Evolutionary conservation across 2,329 filamentous ascomycete species (phyloP).

Genomic region (Aspergillus carbonarius): DNA sequence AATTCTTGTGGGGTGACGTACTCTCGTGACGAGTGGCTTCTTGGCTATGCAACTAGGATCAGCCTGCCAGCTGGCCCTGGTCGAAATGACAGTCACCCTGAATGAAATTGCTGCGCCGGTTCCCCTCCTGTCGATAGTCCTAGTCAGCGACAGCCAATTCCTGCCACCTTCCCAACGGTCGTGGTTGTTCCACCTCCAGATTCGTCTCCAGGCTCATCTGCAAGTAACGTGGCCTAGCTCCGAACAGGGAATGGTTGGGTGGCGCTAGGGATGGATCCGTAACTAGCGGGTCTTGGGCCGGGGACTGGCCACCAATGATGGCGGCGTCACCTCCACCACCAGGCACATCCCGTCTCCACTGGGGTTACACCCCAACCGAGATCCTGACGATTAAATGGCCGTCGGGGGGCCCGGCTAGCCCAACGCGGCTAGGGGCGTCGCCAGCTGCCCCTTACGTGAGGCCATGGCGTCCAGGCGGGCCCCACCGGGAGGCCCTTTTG

Average conservation of each 20-base stretch:
- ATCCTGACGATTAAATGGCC: constrained; percentile 7
- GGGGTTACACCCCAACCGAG: neutral
- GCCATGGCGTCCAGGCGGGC: constrained; percentile 3
- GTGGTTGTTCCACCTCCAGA: neutral
- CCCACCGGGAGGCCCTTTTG: neutral
- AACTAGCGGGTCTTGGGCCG: neutral
- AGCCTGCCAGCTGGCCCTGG: neutral
- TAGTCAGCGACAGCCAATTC: neutral
- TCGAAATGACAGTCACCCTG: neutral
- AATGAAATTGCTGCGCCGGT: neutral
- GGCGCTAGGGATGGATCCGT: neutral
- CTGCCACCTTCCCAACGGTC: neutral
- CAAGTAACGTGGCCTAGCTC: constrained; percentile 1
- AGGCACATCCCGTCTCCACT: neutral
- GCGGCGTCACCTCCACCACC: neutral
- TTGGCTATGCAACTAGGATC: neutral
- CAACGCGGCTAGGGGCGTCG: neutral
- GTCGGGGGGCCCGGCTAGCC: neutral
- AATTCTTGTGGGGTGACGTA: constrained; percentile 2
- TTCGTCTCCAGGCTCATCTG: neutral
- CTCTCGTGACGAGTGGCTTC: constrained; percentile 7
- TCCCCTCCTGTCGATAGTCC: neutral
- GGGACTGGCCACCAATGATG: neutral
- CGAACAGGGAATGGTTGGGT: constrained; percentile 2
- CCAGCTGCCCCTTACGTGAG: constrained; percentile 7